Evolutionary conservation across 1,284 basidiomycete species (phyloP), one percentile per base, ranked within the genome.

Genomic region (Papiliotrema nemorosa): DNA sequence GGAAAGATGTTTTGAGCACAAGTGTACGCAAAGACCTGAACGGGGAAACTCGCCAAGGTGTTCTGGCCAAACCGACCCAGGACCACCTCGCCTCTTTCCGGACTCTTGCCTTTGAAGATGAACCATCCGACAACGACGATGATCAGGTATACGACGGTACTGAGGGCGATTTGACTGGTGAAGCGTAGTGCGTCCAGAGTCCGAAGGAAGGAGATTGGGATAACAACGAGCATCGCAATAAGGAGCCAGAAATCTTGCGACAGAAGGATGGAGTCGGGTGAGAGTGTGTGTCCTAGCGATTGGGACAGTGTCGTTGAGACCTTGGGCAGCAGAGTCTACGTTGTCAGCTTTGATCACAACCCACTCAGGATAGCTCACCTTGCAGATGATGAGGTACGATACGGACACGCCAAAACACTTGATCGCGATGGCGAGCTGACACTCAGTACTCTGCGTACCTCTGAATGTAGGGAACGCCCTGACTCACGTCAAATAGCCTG

Each of bases 341-440:
- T n/a, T n/a, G 5, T 16, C 49, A 44, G 34, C 50, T 16, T 52
- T 33, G 22, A 14, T 45, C n/a, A 34, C 16, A 36, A 31, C 29
- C 29, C 29, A 31, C 7, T 31, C 29, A 7, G 22, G n/a, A 13
- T 29, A 37, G 53, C 69, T 44, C 38, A 86, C 84, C 76, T 96
- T 96, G 76, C 94, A 86, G 60, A 97, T 93, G 65, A 97, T 93
- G 47, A 93, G 80, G 69, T 93, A 94, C 78, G 90, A 94, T 61
- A 96, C 87, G 33, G 89, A 92, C 7, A 98, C 96, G 27, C 96
- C 96, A 69, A 94, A 94, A 72, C 91, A 97, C 72, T 97, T 97
- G 71, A 88, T 86, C 2, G 92, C 93, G 63, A 99, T 97, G 6
- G 94, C 93, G 3, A 85, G 82, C 73, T 98, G 90, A 33, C 13